A percentile compares a stretch with the other conserved stretches of the same genome.
phyloP scores from a whole-genome alignment of 495 filamentous ascomycete species.

The Neurospora sp. region DNA sequence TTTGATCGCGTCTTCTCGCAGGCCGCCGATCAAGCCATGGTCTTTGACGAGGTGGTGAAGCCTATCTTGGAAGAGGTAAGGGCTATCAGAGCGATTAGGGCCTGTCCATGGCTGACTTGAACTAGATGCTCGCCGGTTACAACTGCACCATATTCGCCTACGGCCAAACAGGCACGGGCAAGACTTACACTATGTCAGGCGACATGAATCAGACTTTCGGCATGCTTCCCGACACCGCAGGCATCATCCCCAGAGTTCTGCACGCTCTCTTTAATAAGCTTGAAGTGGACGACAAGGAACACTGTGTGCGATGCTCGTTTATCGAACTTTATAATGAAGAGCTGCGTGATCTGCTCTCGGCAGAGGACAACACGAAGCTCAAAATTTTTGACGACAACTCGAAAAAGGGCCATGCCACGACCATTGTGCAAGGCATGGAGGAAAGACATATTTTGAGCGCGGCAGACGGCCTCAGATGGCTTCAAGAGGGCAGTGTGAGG shows the following conservation, averaged over 20 bases:
- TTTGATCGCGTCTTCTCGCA: constrained; percentile 97
- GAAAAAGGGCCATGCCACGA: constrained; percentile 67
- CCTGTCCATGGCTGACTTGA: constrained; percentile 5
- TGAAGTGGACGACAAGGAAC: constrained; percentile 67
- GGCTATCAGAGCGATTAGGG: background rate
- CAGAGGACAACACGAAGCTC: constrained; percentile 71
- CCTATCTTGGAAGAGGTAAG: constrained; percentile 86
- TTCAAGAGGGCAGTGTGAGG: constrained; percentile 85
- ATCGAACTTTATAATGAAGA: constrained; percentile 99
- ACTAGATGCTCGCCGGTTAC: constrained; percentile 85
- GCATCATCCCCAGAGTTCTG: constrained; percentile 85
- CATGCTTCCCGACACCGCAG: constrained; percentile 78
- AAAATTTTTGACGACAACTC: constrained; percentile 92
- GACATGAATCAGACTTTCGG: constrained; percentile 85
- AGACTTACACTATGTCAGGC: constrained; percentile 98
- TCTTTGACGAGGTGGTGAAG: constrained; percentile 89
- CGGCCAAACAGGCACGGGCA: constrained; percentile 94
- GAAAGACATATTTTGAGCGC: constrained; percentile 85
- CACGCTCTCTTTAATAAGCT: constrained; percentile 80
- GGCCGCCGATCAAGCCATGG: constrained; percentile 82
- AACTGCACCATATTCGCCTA: constrained; percentile 99
- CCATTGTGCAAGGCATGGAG: constrained; percentile 94
- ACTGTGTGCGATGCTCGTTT: constrained; percentile 92
- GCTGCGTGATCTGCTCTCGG: constrained; percentile 73
- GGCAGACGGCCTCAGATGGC: constrained; percentile 69